Percentiles rank a stretch among this genome's conserved stretches.
These are phyloP conservation scores for Salvia sclarea DNA, from an alignment of 305 asterid species.

Conservation along the genomic window DNA sequence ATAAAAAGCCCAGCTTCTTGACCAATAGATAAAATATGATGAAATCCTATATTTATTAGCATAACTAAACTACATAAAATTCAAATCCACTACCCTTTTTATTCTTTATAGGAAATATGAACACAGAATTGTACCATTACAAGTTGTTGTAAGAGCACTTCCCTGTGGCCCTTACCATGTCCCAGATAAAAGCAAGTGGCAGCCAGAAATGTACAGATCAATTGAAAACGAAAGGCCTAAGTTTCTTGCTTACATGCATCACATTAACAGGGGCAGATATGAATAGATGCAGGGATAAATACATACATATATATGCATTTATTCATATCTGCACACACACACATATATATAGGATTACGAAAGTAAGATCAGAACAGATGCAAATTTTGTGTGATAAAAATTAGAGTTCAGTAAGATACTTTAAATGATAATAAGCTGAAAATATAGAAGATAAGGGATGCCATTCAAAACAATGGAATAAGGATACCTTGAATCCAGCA, in stretches of 20 bases:
- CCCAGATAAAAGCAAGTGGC: slow-evolving; percentile 2
- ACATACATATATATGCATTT: not conserved
- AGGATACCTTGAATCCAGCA: slow-evolving; percentile 90
- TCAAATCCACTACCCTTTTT: not conserved
- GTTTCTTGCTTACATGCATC: not conserved
- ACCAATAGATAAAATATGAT: not conserved
- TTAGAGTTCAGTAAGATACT: not conserved
- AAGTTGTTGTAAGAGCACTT: not conserved
- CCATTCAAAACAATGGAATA: slow-evolving; percentile 17
- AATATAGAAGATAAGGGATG: slow-evolving; percentile 16
- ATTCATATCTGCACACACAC: no score
- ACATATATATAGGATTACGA: not conserved
- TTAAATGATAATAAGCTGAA: slow-evolving; percentile 8
- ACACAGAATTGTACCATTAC: not conserved
- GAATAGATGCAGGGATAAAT: not conserved
- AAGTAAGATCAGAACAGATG: not conserved
- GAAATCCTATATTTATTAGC: not conserved
- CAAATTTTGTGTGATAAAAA: not conserved
- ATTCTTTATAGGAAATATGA: not conserved
- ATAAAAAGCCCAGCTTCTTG: not conserved
- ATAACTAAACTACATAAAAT: slow-evolving; percentile 10
- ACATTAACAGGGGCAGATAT: not conserved
- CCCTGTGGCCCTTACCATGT: not conserved
- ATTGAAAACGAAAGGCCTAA: not conserved
- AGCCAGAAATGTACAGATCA: not conserved